Percentiles rank a stretch among this genome's conserved stretches.
These are phyloP conservation scores for Sporothrix protearum DNA, from an alignment of 2,329 filamentous ascomycete species.

Conservation along the genomic window DNA sequence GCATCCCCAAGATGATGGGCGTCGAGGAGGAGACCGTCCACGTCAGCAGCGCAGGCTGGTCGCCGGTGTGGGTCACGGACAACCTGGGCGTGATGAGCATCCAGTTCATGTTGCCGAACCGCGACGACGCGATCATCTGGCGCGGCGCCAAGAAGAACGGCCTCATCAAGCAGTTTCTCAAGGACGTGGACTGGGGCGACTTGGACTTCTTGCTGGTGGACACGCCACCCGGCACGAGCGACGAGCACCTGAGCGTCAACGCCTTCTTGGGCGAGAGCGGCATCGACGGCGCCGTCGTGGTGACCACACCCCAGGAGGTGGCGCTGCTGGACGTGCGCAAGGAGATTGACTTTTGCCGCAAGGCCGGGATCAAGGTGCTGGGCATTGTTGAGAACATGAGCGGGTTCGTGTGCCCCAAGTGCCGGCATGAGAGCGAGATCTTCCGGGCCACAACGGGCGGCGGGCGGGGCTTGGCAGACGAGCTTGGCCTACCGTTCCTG, in stretches of 20 bases:
- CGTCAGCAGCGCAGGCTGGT: slow-evolving; percentile 83
- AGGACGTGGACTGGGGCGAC: slow-evolving; percentile 97
- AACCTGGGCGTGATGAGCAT: slow-evolving; percentile 96
- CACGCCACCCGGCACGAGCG: slow-evolving; percentile 90
- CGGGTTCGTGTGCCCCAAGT: slow-evolving; percentile 92
- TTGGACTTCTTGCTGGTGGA: slow-evolving; percentile 91
- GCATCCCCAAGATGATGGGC: slow-evolving; percentile 98
- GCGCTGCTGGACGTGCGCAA: slow-evolving; percentile 88
- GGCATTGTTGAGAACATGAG: slow-evolving; percentile 98
- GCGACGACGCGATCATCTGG: slow-evolving; percentile 96
- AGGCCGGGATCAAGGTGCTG: slow-evolving; percentile 83
- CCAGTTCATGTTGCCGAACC: slow-evolving; percentile 93
- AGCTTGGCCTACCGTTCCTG: slow-evolving; percentile 84
- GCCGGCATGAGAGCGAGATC: slow-evolving; percentile 76
- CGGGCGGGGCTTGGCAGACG: slow-evolving; percentile 71
- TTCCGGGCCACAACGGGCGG: slow-evolving; percentile 91
- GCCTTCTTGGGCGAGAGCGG: slow-evolving; percentile 85
- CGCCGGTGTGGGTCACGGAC: slow-evolving; percentile 90
- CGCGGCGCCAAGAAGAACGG: slow-evolving; percentile 98
- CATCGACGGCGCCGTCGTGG: slow-evolving; percentile 87
- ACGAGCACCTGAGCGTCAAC: slow-evolving; percentile 94
- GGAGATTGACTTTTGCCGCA: slow-evolving; percentile 95
- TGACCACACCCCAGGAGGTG: slow-evolving; percentile 95
- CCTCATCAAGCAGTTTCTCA: slow-evolving; percentile 94
- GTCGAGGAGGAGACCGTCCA: slow-evolving; percentile 93